These are phyloP conservation scores for Sporothrix variecibatus DNA, from an alignment of 2,329 filamentous ascomycete genomes.

Conservation along the genomic window DNA sequence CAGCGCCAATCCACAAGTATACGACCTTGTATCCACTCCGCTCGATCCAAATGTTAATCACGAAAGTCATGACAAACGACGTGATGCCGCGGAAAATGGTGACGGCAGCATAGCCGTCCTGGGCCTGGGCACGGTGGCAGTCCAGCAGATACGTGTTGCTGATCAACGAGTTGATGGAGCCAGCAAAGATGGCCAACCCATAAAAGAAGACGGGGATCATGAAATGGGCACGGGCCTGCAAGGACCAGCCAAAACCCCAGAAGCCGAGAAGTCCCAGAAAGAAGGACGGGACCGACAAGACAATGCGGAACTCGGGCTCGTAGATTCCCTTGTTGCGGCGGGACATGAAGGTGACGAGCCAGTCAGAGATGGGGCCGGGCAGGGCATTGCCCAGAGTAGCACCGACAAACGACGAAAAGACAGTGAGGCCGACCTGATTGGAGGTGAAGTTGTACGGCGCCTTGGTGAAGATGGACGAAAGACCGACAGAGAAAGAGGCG, in stretches of 20 bases:
- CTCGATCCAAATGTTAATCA: conserved; percentile 24
- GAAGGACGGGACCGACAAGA: conserved; percentile 40
- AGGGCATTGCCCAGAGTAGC: conserved; percentile 41
- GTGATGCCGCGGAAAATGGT: conserved; percentile 26
- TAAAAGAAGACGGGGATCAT: conserved; percentile 30
- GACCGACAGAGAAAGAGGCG: conserved; percentile 27
- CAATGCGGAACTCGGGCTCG: conserved; percentile 48
- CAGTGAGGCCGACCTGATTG: conserved; percentile 43
- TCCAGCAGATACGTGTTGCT: conserved; percentile 30
- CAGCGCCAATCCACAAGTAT: background rate
- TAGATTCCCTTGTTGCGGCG: conserved; percentile 46
- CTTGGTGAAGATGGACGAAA: conserved; percentile 40
- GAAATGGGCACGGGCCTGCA: conserved; percentile 31
- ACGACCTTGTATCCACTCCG: conserved; percentile 22
- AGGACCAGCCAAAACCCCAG: conserved; percentile 40
- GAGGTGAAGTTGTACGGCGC: conserved; percentile 44
- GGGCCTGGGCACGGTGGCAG: conserved; percentile 28
- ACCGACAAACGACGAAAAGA: conserved; percentile 44
- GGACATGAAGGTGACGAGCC: conserved; percentile 42
- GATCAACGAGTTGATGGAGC: conserved; percentile 25
- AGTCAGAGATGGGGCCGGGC: conserved; percentile 40
- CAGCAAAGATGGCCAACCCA: conserved; percentile 28
- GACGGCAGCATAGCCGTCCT: conserved; percentile 29
- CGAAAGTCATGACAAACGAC: conserved; percentile 29
- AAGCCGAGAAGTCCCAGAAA: conserved; percentile 40